phyloP scores from a whole-genome alignment of 2,329 filamentous ascomycete species.

The Colletotrichum australisinense region DNA sequence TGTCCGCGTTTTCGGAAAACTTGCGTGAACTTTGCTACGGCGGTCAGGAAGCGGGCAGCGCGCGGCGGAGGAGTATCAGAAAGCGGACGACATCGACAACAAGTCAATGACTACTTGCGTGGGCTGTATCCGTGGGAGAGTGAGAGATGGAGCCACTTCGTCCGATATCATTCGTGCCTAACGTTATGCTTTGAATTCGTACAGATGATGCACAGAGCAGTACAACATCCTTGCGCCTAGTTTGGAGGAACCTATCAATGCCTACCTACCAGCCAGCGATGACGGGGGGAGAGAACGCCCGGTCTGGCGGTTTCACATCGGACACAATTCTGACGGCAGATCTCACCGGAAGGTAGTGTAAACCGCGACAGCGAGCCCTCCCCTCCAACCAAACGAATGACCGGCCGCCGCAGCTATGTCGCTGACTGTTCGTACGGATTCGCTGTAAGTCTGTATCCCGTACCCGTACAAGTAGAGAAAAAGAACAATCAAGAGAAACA shows the following conservation, averaged over 20 bases:
- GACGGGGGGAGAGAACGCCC: background rate
- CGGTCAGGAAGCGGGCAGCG: background rate
- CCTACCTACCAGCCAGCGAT: background rate
- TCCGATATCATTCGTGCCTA: background rate
- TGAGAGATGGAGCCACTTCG: background rate
- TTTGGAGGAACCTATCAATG: background rate
- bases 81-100: background rate
- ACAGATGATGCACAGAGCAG: background rate
- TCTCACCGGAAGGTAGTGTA: constrained; percentile 12
- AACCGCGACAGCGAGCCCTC: background rate
- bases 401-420: no score
- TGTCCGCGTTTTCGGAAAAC: constrained; percentile 17
- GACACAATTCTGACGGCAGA: constrained; percentile 29
- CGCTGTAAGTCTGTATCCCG: background rate
- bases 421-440: background rate
- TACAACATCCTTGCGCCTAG: background rate
- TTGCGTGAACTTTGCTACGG: background rate
- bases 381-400: background rate
- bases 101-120: no score
- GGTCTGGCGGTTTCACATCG: constrained; percentile 20
- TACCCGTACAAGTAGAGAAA: background rate
- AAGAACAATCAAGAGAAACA: constrained; percentile 5
- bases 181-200: background rate
- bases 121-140: background rate
- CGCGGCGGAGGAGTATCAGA: background rate